phyloP scores from a whole-genome alignment of 176 grass and related monocot genomes.

The Bromus sterilis region DNA sequence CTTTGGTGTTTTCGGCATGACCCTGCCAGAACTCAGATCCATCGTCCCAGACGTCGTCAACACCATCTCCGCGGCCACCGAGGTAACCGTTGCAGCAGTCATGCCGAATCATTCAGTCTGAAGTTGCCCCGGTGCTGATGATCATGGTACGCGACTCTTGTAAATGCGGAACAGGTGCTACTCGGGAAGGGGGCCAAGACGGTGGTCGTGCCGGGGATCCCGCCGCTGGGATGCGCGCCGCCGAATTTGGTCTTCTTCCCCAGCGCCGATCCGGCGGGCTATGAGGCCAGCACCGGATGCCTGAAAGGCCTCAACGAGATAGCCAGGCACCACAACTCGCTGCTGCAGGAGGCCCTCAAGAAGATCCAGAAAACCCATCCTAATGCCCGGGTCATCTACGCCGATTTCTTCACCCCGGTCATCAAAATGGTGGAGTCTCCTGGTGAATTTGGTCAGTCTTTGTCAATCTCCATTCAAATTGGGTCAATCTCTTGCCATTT shows the following conservation, averaged over 20 bases:
- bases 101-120: not conserved
- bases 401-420: slow-evolving; percentile 35
- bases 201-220: slow-evolving; percentile 48
- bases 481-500: not conserved
- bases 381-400: slow-evolving; percentile 18
- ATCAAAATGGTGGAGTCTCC: slow-evolving; percentile 22
- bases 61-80: not conserved
- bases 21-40: not conserved
- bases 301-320: slow-evolving; percentile 41
- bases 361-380: not conserved
- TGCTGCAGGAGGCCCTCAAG: slow-evolving; percentile 11
- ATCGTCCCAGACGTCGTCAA: not conserved
- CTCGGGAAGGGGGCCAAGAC: slow-evolving; percentile 43
- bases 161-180: slow-evolving; percentile 18
- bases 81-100: not conserved
- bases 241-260: slow-evolving; percentile 16
- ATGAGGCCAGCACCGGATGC: slow-evolving; percentile 42
- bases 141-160: no score
- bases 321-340: slow-evolving; percentile 38
- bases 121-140: not conserved
- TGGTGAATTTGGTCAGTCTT: not conserved
- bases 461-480: not conserved
- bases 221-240: slow-evolving; percentile 48
- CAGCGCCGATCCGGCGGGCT: slow-evolving; percentile 3
- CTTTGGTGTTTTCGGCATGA: not conserved